These are phyloP conservation scores for Salix purpurea DNA, from an alignment of 345 rosid species.

Conservation along the genomic window DNA sequence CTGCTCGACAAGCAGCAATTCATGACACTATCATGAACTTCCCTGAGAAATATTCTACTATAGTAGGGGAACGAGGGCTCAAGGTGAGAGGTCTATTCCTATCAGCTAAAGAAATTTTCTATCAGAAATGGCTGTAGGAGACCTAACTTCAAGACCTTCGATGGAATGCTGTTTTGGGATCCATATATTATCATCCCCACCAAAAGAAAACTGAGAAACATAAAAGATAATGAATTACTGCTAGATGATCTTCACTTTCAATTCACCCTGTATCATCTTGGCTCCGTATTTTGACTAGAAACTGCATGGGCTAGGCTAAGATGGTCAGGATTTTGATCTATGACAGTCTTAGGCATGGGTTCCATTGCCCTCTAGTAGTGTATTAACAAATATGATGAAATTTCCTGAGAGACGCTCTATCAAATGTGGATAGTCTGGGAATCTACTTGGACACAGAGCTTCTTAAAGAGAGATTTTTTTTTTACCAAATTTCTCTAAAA, in stretches of 20 bases:
- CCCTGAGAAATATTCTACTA: conserved; percentile 84
- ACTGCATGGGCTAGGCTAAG: not conserved
- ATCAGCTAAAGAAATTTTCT: not conserved
- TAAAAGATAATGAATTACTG: not conserved
- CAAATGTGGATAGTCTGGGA: not conserved
- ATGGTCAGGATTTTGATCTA: not conserved
- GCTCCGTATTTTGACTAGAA: not conserved
- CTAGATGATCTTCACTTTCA: not conserved
- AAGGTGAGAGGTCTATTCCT: conserved; percentile 60
- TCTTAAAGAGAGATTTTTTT: not conserved
- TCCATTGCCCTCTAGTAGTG: not conserved
- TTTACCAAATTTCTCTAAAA: not conserved
- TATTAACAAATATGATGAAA: not conserved
- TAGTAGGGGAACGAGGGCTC: conserved; percentile 97
- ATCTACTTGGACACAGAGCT: not conserved
- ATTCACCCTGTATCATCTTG: not conserved
- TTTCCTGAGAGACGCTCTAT: not conserved
- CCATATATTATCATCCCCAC: not conserved
- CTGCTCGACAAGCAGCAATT: conserved; percentile 91
- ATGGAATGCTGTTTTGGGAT: not conserved
- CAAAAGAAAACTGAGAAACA: not conserved
- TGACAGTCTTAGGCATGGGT: not conserved
- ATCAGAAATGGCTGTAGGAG: not conserved
- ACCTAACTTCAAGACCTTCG: not conserved
- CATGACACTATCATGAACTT: conserved; percentile 88